phyloP scores from a whole-genome alignment of 75 land plant species.

The Pinus albicaulis region DNA sequence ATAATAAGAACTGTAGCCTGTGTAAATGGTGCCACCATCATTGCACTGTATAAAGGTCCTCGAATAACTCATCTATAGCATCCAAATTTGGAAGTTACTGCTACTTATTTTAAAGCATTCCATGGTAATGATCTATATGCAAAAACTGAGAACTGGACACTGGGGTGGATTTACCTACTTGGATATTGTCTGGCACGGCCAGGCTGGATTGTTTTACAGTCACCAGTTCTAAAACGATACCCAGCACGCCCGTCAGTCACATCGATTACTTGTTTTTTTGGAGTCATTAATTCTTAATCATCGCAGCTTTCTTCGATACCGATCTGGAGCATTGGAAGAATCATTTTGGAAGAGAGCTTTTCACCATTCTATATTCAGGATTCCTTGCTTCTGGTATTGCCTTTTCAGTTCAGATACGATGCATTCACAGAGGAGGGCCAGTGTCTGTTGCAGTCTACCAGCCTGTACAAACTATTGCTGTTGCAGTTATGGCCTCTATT shows the following conservation, averaged over 20 bases:
- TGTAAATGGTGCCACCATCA: constrained; percentile 72
- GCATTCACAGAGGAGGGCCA: constrained; percentile 87
- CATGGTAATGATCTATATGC: constrained; percentile 12
- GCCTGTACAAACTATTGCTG: constrained; percentile 88
- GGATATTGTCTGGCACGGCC: constrained; percentile 75
- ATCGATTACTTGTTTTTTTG: constrained; percentile 70
- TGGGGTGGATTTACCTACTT: constrained; percentile 66
- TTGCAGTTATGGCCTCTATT: constrained; percentile 74
- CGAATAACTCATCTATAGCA: neutral
- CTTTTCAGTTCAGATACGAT: constrained; percentile 94
- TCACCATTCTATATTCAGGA: constrained; percentile 79
- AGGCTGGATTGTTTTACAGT: constrained; percentile 68
- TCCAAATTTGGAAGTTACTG: neutral
- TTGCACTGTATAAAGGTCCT: constrained; percentile 86
- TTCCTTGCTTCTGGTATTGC: constrained; percentile 85
- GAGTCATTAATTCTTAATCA: constrained; percentile 63
- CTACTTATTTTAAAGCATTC: constrained; percentile 2
- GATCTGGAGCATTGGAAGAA: constrained; percentile 48
- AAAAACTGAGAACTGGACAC: constrained; percentile 56
- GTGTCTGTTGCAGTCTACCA: constrained; percentile 86
- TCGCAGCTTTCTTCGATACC: constrained; percentile 58
- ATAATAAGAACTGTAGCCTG: constrained; percentile 57
- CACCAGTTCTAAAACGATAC: constrained; percentile 68
- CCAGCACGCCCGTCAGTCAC: constrained; percentile 77
- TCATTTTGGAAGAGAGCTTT: constrained; percentile 44